These are phyloP conservation scores for Arabidopsis arenosa DNA, from an alignment of 345 rosid species.

Conservation along the genomic window DNA sequence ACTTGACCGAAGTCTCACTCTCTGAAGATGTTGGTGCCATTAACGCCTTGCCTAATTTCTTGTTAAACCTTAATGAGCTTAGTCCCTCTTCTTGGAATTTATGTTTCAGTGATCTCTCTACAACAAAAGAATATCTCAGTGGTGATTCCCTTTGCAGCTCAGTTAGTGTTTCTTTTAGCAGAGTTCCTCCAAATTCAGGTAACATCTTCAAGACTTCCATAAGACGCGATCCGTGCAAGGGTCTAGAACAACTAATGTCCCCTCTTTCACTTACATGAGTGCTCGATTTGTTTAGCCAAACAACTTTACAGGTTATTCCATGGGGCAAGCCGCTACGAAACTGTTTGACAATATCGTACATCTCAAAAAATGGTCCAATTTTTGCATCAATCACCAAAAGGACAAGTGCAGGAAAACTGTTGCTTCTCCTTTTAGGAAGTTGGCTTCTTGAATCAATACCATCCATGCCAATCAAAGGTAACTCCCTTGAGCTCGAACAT, in stretches of 20 bases:
- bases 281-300: constrained; percentile 66
- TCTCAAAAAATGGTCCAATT: constrained; percentile 41
- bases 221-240: constrained; percentile 82
- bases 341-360: constrained; percentile 48
- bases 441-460: constrained; percentile 48
- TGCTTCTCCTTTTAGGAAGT: constrained; percentile 36
- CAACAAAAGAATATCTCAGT: constrained; percentile 11
- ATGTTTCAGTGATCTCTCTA: constrained; percentile 5
- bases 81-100: constrained; percentile 36
- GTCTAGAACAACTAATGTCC: constrained; percentile 49
- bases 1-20: constrained; percentile 15
- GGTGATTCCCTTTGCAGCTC: constrained; percentile 40
- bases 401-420: constrained; percentile 38
- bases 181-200: constrained; percentile 63
- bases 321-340: constrained; percentile 52
- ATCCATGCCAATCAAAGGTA: constrained; percentile 41
- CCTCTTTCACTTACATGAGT: constrained; percentile 19
- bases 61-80: constrained; percentile 29
- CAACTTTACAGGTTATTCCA: constrained; percentile 51
- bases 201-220: constrained; percentile 52
- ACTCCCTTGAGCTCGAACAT: constrained; percentile 33
- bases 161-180: constrained; percentile 22
- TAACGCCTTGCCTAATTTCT: constrained; percentile 7
- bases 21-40: neutral
- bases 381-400: constrained; percentile 53